A percentile compares a stretch with the other conserved stretches of the same genome.
Conservation (phyloP, 2,329 filamentous ascomycete genomes). For the Alternaria arbusti region DNA sequence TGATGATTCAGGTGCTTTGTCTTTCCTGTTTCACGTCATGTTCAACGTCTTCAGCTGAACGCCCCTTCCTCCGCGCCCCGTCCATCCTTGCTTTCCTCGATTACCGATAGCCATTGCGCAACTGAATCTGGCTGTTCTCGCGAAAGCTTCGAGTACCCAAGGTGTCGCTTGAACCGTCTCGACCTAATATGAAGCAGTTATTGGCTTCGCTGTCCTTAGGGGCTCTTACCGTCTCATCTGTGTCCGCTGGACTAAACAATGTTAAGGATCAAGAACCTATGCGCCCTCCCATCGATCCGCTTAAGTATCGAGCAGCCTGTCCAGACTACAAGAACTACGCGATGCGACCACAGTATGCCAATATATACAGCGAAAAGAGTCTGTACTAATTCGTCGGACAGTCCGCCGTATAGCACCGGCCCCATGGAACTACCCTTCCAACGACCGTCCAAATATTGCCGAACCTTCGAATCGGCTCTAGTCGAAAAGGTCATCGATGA, state of each 20-base stretch:
- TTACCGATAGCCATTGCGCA: background rate
- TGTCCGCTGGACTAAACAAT: conserved; percentile 15
- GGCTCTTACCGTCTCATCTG: conserved; percentile 5
- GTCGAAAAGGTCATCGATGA: conserved; percentile 90
- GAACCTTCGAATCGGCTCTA: conserved; percentile 84
- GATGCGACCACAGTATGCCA: conserved; percentile 64
- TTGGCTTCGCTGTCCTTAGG: conserved; percentile 16
- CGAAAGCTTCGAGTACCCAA: background rate
- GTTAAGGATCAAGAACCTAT: conserved; percentile 40
- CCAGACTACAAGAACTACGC: conserved; percentile 71
- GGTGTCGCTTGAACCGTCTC: background rate
- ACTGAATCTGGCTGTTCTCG: background rate
- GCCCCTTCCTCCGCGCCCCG: background rate
- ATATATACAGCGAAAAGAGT: background rate
- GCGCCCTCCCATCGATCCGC: conserved; percentile 35
- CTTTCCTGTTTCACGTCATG: background rate
- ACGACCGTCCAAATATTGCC: conserved; percentile 78
- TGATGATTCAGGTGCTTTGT: background rate
- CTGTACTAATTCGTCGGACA: conserved; percentile 46
- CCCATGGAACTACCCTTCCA: conserved; percentile 84
- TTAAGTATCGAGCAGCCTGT: conserved; percentile 58
- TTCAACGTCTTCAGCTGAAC: background rate
- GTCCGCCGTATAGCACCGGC: conserved; percentile 79
- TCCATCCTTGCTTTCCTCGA: background rate
- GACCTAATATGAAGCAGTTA: conserved; percentile 24